Evolutionary conservation across 345 rosid genomes (phyloP).

Genomic region (Chamaenerion angustifolium): DNA sequence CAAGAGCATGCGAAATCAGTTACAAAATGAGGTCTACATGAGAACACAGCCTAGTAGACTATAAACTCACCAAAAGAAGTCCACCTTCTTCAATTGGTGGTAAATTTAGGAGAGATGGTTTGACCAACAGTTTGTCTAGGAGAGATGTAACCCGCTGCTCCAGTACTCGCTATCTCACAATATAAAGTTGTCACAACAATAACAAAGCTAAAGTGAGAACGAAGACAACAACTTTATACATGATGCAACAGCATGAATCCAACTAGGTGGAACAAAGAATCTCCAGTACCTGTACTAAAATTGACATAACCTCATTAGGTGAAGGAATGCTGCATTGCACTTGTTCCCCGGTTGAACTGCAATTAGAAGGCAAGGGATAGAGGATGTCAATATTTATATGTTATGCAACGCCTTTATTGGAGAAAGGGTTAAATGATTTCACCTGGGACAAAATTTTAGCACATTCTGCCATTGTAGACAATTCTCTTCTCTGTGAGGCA

Average conservation of each 20-base stretch:
- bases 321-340: slow-evolving; percentile 99
- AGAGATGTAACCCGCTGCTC: slow-evolving; percentile 95
- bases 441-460: slow-evolving; percentile 99
- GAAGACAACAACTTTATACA: background rate
- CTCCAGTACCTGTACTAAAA: slow-evolving; percentile 74
- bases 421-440: slow-evolving; percentile 5
- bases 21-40: slow-evolving; percentile 11
- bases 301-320: slow-evolving; percentile 96
- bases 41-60: slow-evolving; percentile 12
- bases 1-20: slow-evolving; percentile 14
- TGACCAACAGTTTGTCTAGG: slow-evolving; percentile 75
- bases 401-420: background rate
- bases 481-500: slow-evolving; percentile 89
- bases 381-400: background rate
- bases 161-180: slow-evolving; percentile 60
- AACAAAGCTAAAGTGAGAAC: background rate
- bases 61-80: slow-evolving; percentile 27
- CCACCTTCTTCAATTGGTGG: slow-evolving; percentile 76
- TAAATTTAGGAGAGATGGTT: slow-evolving; percentile 83
- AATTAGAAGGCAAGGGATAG: background rate
- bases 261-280: background rate
- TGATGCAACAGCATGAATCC: slow-evolving; percentile 1
- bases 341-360: slow-evolving; percentile 97
- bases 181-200: slow-evolving; percentile 5
- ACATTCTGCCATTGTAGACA: slow-evolving; percentile 96